Evolutionary conservation across 139 green algal species (phyloP).

Genomic region (Edaphochlamys debaryana): DNA sequence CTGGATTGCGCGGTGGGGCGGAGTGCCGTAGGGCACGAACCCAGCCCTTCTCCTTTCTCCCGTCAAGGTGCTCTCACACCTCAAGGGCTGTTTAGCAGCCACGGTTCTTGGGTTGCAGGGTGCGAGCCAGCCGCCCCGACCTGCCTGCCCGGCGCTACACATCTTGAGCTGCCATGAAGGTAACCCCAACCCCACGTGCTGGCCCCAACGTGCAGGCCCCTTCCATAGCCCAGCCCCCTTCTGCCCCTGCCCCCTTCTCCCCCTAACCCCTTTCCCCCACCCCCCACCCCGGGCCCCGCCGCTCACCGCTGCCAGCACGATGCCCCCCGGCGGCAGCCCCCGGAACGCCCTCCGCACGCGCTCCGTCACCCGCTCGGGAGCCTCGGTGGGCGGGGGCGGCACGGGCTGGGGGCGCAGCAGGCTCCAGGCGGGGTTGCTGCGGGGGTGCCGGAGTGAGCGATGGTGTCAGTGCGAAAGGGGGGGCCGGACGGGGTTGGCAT

Average conservation of each 20-base stretch:
- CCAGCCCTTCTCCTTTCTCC: too few species aligned
- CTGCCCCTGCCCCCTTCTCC: too few species aligned
- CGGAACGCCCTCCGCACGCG: not conserved
- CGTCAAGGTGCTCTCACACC: too few species aligned
- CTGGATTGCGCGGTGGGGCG: not conserved
- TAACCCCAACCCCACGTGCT: too few species aligned
- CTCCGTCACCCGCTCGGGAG: not conserved
- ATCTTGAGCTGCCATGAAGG: too few species aligned
- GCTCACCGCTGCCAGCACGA: not conserved
- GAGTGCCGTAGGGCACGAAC: not conserved
- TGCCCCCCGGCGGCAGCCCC: not conserved
- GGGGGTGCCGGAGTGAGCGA: too few species aligned
- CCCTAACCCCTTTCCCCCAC: not conserved
- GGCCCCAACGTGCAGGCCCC: too few species aligned
- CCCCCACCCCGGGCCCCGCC: not conserved
- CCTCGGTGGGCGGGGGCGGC: not conserved
- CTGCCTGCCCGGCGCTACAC: too few species aligned
- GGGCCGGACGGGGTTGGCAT: not conserved
- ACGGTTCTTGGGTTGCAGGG: too few species aligned
- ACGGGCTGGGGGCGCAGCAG: constrained; percentile 23
- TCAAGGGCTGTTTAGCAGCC: too few species aligned
- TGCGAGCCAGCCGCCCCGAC: too few species aligned
- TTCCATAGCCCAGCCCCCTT: too few species aligned
- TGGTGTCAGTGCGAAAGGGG: not conserved
- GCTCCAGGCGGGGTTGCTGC: constrained; percentile 28